A percentile compares a stretch with the other conserved stretches of the same genome.
Conservation (phyloP, 2,329 filamentous ascomycete genomes). For the Fonsecaea pedrosoi region DNA sequence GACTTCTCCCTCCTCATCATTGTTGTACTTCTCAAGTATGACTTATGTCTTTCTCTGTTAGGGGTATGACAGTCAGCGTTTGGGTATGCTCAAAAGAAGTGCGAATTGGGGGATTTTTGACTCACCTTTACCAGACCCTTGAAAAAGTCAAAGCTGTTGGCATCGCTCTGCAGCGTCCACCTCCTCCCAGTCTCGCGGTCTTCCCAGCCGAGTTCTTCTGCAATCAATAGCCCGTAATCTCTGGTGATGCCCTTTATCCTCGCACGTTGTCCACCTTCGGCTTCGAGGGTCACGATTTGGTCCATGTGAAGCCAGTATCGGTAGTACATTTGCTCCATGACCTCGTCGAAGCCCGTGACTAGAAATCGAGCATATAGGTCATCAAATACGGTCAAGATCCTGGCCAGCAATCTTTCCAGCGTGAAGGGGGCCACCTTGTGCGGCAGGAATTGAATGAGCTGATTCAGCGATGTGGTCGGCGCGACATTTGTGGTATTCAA, state of each 20-base stretch:
- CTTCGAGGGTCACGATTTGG: conserved; percentile 77
- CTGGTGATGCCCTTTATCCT: conserved; percentile 83
- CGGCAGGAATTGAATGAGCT: conserved; percentile 60
- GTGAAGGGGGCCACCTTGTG: conserved; percentile 61
- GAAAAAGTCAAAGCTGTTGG: conserved; percentile 99
- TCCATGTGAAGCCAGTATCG: conserved; percentile 82
- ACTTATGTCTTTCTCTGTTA: conserved; percentile 22
- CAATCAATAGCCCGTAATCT: conserved; percentile 88
- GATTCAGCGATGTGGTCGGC: conserved; percentile 85
- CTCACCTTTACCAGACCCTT: conserved; percentile 74
- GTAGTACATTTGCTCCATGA: conserved; percentile 80
- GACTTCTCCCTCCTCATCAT: not conserved
- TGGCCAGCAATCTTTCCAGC: conserved; percentile 80
- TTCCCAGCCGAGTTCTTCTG: conserved; percentile 78
- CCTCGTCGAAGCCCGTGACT: conserved; percentile 72
- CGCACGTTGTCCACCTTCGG: conserved; percentile 71
- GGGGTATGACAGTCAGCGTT: conserved; percentile 6
- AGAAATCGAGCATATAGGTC: conserved; percentile 77
- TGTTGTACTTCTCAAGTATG: not conserved
- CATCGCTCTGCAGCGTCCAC: conserved; percentile 90
- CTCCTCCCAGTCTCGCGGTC: conserved; percentile 77
- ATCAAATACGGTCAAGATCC: conserved; percentile 80
- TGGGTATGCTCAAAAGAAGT: not conserved
- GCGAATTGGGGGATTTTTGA: not conserved
- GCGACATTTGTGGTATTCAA: conserved; percentile 83